These are phyloP conservation scores for Metarhizium robertsii DNA, from an alignment of 2,329 filamentous ascomycete genomes.

Conservation along the genomic window DNA sequence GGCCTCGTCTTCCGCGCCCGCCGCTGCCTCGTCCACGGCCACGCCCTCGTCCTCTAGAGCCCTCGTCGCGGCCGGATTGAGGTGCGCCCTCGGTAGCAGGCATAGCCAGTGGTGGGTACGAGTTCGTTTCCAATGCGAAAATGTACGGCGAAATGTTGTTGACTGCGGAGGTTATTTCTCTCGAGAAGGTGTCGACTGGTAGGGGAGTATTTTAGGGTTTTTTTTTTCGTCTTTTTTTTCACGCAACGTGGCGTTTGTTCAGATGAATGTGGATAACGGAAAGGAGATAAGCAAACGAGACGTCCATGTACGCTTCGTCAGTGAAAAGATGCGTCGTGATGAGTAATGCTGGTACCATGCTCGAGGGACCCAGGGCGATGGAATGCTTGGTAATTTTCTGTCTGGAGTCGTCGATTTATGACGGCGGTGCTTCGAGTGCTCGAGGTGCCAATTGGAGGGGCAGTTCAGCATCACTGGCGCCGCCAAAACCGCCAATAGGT, in stretches of 20 bases:
- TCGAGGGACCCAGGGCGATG: no score
- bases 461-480: neutral
- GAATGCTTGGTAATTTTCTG: no score
- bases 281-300: no score
- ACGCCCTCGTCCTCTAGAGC: slow-evolving; percentile 30
- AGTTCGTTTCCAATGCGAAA: neutral
- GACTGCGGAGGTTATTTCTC: neutral
- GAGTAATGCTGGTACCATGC: no score
- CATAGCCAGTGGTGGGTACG: slow-evolving; percentile 6
- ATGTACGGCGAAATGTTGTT: neutral
- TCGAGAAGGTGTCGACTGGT: neutral
- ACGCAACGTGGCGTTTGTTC: no score
- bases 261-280: no score
- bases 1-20: slow-evolving; percentile 8
- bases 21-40: slow-evolving; percentile 21
- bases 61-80: slow-evolving; percentile 18
- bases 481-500: neutral
- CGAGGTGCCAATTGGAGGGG: neutral
- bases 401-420: no score
- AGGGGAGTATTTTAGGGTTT: no score
- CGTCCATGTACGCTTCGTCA: no score
- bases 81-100: slow-evolving; percentile 11
- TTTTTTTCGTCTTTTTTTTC: no score
- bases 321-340: no score
- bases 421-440: no score